A percentile compares a stretch with the other conserved stretches of the same genome.
phyloP scores from a whole-genome alignment of 129 eudicot genomes.

The Artemisia annua region DNA sequence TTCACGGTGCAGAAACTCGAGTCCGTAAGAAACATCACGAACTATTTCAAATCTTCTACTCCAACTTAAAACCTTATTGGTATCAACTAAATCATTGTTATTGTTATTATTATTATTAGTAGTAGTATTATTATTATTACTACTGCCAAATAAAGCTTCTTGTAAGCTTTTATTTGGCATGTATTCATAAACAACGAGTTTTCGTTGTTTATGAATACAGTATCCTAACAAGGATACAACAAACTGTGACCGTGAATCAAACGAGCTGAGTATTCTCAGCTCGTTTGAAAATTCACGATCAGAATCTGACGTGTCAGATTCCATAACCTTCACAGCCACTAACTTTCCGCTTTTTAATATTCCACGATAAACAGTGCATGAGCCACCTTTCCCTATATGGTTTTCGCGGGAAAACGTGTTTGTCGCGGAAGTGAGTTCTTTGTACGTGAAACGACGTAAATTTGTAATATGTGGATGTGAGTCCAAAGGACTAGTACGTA shows the following conservation, averaged over 20 bases:
- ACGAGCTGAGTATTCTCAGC: conserved; percentile 70
- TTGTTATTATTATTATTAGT: too few relatives aligned
- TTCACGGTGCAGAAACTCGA: conserved; percentile 76
- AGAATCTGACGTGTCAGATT: conserved; percentile 49
- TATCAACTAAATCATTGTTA: too few relatives aligned
- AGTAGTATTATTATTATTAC: too few relatives aligned
- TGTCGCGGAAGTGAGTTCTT: conserved; percentile 86
- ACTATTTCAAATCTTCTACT: conserved; percentile 57
- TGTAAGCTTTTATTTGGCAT: conserved; percentile 94
- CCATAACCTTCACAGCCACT: conserved; percentile 83
- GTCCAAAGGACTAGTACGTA: conserved; percentile 76
- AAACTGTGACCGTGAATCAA: conserved; percentile 43
- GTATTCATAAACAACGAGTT: conserved; percentile 84
- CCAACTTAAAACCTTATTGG: conserved; percentile 53
- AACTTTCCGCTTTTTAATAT: conserved; percentile 68
- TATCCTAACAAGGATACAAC: conserved; percentile 78
- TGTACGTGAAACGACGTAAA: conserved; percentile 67
- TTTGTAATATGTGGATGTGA: conserved; percentile 50
- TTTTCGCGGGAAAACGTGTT: conserved; percentile 59
- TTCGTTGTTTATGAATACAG: conserved; percentile 62
- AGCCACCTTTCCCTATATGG: conserved; percentile 88
- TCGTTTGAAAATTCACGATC: conserved; percentile 88
- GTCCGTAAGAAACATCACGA: conserved; percentile 71
- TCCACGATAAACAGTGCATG: conserved; percentile 81
- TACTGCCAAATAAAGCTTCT: conserved; percentile 49